These are phyloP conservation scores for Linum lewisii DNA, from an alignment of 345 rosid genomes.

Conservation along the genomic window DNA sequence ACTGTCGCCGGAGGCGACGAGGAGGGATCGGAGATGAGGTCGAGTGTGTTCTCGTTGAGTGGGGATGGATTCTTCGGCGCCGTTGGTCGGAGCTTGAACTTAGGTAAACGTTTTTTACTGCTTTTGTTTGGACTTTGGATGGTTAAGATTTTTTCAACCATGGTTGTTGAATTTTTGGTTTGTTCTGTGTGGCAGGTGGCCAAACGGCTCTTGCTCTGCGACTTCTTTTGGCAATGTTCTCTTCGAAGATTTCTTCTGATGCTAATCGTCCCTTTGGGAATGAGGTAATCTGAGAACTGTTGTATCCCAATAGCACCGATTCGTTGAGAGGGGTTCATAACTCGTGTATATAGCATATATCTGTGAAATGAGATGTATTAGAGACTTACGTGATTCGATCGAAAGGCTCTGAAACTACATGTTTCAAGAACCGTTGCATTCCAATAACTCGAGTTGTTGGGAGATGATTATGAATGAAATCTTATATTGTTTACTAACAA, in stretches of 20 bases:
- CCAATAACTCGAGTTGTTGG: no score
- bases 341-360: no score
- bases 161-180: no score
- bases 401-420: no score
- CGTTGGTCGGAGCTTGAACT: constrained; percentile 71
- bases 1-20: constrained; percentile 31
- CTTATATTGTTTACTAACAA: no score
- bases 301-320: no score
- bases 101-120: constrained; percentile 36
- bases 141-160: neutral
- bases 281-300: constrained; percentile 36
- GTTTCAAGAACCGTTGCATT: no score
- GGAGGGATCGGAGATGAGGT: constrained; percentile 32
- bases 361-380: no score
- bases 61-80: constrained; percentile 80
- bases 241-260: constrained; percentile 70
- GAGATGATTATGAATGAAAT: no score
- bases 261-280: constrained; percentile 70
- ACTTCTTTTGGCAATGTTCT: constrained; percentile 68
- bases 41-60: constrained; percentile 58
- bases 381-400: no score
- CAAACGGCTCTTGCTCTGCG: constrained; percentile 83
- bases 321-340: no score
- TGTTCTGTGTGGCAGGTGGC: constrained; percentile 40
- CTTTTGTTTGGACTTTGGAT: neutral